These are phyloP conservation scores for Lactarius vividus DNA, from an alignment of 768 basidiomycete genomes.

Conservation along the genomic window DNA sequence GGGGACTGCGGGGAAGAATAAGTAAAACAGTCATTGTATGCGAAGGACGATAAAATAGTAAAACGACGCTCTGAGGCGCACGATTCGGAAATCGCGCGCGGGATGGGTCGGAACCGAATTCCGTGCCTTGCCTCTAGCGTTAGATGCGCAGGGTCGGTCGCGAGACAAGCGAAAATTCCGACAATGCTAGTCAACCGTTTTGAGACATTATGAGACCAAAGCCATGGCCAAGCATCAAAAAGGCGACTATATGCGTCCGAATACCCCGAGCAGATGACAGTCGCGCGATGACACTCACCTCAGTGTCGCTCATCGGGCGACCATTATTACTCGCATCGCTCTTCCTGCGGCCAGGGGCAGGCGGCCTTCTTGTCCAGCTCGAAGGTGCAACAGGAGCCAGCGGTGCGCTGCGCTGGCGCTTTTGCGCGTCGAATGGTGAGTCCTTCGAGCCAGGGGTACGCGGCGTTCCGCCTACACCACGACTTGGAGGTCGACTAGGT, in stretches of 20 bases:
- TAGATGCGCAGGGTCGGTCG: neutral
- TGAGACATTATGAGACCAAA: neutral
- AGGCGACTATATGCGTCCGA: neutral
- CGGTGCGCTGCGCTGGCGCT: conserved; percentile 69
- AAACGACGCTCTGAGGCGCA: neutral
- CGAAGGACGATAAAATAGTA: neutral
- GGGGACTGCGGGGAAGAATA: conserved; percentile 41
- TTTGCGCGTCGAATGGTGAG: conserved; percentile 68
- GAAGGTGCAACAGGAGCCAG: conserved; percentile 60
- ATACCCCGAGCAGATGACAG: neutral
- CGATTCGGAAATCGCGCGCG: neutral
- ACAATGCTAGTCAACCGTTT: neutral
- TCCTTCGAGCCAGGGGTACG: conserved; percentile 43
- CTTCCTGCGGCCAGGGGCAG: conserved; percentile 63
- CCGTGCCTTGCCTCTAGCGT: neutral
- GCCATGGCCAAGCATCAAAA: neutral
- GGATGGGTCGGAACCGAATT: neutral
- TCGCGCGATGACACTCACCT: conserved; percentile 46
- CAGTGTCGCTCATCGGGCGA: conserved; percentile 61
- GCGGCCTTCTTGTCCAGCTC: conserved; percentile 70
- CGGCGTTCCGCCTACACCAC: conserved; percentile 53
- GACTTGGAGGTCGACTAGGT: conserved; percentile 51
- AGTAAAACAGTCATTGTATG: conserved; percentile 30
- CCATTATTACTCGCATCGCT: conserved; percentile 66
- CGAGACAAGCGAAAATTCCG: neutral